phyloP scores from a whole-genome alignment of 139 green algal genomes.

The Zygnema circumcarinatum region DNA sequence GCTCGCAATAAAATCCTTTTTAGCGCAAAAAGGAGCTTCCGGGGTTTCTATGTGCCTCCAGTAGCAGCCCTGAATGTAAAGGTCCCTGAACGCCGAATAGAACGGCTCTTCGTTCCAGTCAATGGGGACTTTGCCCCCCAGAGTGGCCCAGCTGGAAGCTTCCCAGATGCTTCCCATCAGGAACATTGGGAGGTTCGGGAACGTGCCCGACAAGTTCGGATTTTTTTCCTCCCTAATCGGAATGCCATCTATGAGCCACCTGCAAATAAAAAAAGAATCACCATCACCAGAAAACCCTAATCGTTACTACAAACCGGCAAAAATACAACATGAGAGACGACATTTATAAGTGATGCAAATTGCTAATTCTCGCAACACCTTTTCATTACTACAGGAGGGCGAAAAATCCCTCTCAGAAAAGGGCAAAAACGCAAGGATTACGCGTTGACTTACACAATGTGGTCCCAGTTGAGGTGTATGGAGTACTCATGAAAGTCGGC shows the following conservation, averaged over 20 bases:
- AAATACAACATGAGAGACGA: too few relatives aligned
- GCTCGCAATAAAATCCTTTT: background rate
- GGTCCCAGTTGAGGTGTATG: background rate
- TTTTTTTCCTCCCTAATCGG: slow-evolving; percentile 35
- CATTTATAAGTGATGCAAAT: too few relatives aligned
- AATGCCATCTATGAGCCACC: slow-evolving; percentile 30
- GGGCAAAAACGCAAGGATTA: too few relatives aligned
- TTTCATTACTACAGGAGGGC: too few relatives aligned
- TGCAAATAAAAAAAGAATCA: slow-evolving; percentile 16
- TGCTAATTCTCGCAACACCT: too few relatives aligned
- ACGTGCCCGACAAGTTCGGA: background rate
- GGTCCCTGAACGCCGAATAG: background rate
- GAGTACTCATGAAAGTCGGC: slow-evolving; percentile 34
- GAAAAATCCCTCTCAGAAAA: too few relatives aligned
- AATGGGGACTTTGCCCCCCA: background rate
- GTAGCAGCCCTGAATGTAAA: slow-evolving; percentile 18
- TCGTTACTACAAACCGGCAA: too few relatives aligned
- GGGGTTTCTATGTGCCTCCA: slow-evolving; percentile 16
- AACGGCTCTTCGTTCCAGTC: slow-evolving; percentile 21
- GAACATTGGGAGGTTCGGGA: slow-evolving; percentile 9
- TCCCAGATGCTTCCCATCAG: slow-evolving; percentile 28
- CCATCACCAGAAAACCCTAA: background rate
- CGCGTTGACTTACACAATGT: slow-evolving; percentile 45
- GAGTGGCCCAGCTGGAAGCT: slow-evolving; percentile 32
- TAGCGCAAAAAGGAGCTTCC: background rate